Evolutionary conservation across 352 stramenopile species (phyloP), one percentile per base, ranked within the genome.

Genomic region (Globisporangium emineosum): DNA sequence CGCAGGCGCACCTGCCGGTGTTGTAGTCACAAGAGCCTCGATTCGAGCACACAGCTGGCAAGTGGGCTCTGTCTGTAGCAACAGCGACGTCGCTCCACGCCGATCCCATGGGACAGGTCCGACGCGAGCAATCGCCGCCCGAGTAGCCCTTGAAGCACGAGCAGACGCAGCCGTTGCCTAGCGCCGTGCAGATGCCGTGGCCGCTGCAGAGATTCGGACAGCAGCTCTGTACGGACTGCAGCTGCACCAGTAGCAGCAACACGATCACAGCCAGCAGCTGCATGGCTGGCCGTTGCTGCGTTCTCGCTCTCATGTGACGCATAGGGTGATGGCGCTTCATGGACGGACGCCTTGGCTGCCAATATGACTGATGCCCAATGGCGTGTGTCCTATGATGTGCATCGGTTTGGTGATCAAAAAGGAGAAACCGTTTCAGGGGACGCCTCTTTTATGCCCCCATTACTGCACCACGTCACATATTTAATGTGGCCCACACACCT

Each of bases 81-180:
- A 83, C 54, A 0, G 81, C 67, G 12, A 88, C 57, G 50, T 89
- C 81, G 25, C 72, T 84, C 86, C 83, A 94, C 52, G 81, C 74
- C 2, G 67, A 63, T 0, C 81, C 83, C 12, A 57, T 72, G 4
- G 86, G 81, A 51, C 83, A 70, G 69, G 33, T 69, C 79, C 86
- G 80, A 8, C 66, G 72, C 9, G 92, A 98, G 80, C 94, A 98
- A 75, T 98, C 94, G n/a, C 85, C 83, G 23, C 90, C 92, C 8
- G 65, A 75, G 72, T 89, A 98, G 27, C 90, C 88, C 53, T 80
- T 79, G 65, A 95, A 97, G 71, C 90, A 98, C 53, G 73, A 62
- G 61, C 81, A 97, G 30, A 81, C 19, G 70, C 85, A 94, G 61
- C 83, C 83, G 53, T 89, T 91, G 63, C 85, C 83, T 5, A 58